Evolutionary conservation across 1,284 basidiomycete genomes (phyloP), one percentile per base, ranked within the genome.

Genomic region (Trichosporon sp.): DNA sequence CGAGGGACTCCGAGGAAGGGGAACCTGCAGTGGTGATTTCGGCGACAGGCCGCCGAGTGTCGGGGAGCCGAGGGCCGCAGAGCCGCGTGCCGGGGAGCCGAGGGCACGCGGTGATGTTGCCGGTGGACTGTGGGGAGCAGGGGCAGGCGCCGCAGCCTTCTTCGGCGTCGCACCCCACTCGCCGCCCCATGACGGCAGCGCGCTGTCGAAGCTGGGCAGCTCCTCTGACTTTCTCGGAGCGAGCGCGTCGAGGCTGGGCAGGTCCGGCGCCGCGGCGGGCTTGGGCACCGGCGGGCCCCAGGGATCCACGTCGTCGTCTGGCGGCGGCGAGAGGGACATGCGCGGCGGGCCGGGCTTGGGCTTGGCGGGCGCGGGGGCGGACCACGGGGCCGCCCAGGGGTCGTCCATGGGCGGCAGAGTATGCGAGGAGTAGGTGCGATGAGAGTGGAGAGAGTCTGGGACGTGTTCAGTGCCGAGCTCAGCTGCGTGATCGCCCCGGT

Each of bases 371-470:
- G 21, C 29, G 32, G 62, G 31, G 29, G 56, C 53, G 65, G 68
- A 64, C 71, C 71, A 72, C 47, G 47, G 47, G 53, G 67, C 68
- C 51, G 71, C 71, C 71, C 71, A 72, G 25, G 71, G 71, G 42
- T 72, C 71, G 60, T 72, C 71, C 71, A 72, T 72, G 7, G 35
- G 56, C 44, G 35, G 66, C 23, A n/a, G n/a, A n/a, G 23, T 23
- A 60, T 60, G 29, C 27, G 15, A 8, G 27, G 29, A 7, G 29
- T 21, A 8, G 29, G 27, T 31, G 18, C 18, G 27, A 31, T 29
- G 53, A 60, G 56, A 32, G 27, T 31, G 5, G 29, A 32, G 56
- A 6, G 18, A 7, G 8, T 6, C 56, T 31, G 15, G 51, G 56
- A 60, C 38, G 38, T 42, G 38, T 42, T 42, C 38, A 2, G 4